A percentile compares a stretch with the other conserved stretches of the same genome.
These are phyloP conservation scores for Phytophthora hibernalis DNA, from an alignment of 352 stramenopile species.

Conservation along the genomic window DNA sequence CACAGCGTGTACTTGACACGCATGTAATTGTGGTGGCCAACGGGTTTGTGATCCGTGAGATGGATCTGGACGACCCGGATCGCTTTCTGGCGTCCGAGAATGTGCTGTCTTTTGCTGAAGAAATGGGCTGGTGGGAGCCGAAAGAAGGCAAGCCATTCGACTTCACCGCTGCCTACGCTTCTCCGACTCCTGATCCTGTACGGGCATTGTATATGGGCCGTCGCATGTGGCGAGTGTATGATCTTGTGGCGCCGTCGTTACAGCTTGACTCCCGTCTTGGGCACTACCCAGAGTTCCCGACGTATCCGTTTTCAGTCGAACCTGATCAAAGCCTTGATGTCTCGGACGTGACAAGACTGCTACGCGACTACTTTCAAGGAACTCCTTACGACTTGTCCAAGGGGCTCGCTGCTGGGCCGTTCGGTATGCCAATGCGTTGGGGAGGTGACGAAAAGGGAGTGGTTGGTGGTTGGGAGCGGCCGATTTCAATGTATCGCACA, in stretches of 20 bases:
- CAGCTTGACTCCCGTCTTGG: constrained; percentile 71
- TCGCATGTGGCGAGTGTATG: constrained; percentile 91
- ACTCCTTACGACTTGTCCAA: constrained; percentile 90
- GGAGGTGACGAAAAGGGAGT: constrained; percentile 63
- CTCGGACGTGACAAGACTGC: constrained; percentile 75
- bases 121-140: constrained; percentile 89
- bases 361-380: constrained; percentile 92
- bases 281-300: constrained; percentile 67
- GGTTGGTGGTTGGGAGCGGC: constrained; percentile 83
- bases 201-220: constrained; percentile 77
- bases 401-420: constrained; percentile 88
- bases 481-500: constrained; percentile 94
- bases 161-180: constrained; percentile 75
- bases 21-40: constrained; percentile 93
- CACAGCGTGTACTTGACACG: constrained; percentile 92
- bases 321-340: constrained; percentile 71
- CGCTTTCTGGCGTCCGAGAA: constrained; percentile 92
- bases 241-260: constrained; percentile 83
- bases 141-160: constrained; percentile 56
- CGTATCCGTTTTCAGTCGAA: constrained; percentile 91
- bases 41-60: constrained; percentile 93
- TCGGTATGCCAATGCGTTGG: constrained; percentile 91
- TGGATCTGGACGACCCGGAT: constrained; percentile 83
- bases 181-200: constrained; percentile 56
- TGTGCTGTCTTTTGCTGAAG: constrained; percentile 84